Conservation (phyloP, 768 basidiomycete species). For the Boletellus emodensis region DNA sequence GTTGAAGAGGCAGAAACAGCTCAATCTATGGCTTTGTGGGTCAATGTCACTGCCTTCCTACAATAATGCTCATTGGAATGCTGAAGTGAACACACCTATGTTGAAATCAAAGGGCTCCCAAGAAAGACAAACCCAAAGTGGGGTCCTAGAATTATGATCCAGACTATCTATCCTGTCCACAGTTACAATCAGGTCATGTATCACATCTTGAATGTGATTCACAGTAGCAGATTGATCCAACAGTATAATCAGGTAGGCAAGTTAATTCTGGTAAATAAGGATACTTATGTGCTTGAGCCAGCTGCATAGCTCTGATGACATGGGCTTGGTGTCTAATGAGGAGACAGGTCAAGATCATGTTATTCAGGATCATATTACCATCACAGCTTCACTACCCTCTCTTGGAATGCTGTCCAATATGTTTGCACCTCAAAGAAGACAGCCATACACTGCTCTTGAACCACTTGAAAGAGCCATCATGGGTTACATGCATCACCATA, state of each 20-base stretch:
- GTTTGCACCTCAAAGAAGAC: slow-evolving; percentile 21
- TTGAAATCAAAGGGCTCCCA: slow-evolving; percentile 7
- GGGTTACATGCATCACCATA: slow-evolving; percentile 13
- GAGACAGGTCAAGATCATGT: neutral
- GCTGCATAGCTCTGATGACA: slow-evolving; percentile 1
- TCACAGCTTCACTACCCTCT: neutral
- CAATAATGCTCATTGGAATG: neutral
- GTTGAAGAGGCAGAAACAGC: slow-evolving; percentile 12
- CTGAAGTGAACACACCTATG: slow-evolving; percentile 20
- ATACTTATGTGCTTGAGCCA: slow-evolving; percentile 1
- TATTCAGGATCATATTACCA: neutral
- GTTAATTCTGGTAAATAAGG: neutral
- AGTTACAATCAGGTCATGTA: slow-evolving; percentile 26
- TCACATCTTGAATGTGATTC: slow-evolving; percentile 25
- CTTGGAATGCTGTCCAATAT: slow-evolving; percentile 6
- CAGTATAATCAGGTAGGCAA: slow-evolving; percentile 9
- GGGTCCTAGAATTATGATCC: slow-evolving; percentile 9
- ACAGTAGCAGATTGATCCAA: slow-evolving; percentile 5
- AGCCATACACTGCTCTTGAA: slow-evolving; percentile 15
- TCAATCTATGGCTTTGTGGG: slow-evolving; percentile 11
- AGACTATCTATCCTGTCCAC: slow-evolving; percentile 9
- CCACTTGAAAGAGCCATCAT: slow-evolving; percentile 19
- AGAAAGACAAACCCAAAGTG: neutral
- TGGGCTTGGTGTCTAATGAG: neutral
- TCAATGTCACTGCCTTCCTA: neutral